Evolutionary conservation across 192 early-diverging fungal genomes (phyloP).

Genomic region (Entrophospora sp.): DNA sequence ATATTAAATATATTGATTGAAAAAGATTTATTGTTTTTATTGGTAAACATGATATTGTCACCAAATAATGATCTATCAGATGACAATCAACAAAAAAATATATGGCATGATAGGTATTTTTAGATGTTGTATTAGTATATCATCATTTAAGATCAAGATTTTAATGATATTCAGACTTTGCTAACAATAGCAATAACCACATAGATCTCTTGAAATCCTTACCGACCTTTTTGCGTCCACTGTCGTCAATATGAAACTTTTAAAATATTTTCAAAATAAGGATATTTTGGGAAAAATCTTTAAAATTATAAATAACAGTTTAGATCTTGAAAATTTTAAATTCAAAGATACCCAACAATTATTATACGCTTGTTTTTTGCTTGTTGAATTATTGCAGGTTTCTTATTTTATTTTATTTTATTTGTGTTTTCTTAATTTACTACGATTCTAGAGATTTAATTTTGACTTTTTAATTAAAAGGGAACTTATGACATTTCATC

Average conservation of each 20-base stretch:
- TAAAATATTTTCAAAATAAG: slow-evolving; percentile 28
- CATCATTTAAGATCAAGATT: slow-evolving; percentile 20
- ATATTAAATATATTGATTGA: slow-evolving; percentile 24
- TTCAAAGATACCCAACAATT: slow-evolving; percentile 5
- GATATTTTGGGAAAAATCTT: slow-evolving; percentile 32
- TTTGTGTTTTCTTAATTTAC: not conserved
- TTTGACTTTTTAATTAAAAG: not conserved
- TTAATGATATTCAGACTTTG: slow-evolving; percentile 25
- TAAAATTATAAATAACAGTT: slow-evolving; percentile 22
- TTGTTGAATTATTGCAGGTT: slow-evolving; percentile 16
- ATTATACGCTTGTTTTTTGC: slow-evolving; percentile 10
- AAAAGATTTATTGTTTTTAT: slow-evolving; percentile 32
- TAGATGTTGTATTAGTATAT: not conserved
- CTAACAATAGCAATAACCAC: slow-evolving; percentile 25
- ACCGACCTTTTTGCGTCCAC: slow-evolving; percentile 25
- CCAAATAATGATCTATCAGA: not conserved
- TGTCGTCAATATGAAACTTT: slow-evolving; percentile 25
- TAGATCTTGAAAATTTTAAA: not conserved
- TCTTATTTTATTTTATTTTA: not conserved
- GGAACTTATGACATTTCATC: slow-evolving; percentile 27
- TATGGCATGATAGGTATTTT: slow-evolving; percentile 31
- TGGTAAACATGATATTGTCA: slow-evolving; percentile 28
- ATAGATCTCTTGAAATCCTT: slow-evolving; percentile 28
- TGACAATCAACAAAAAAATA: not conserved
- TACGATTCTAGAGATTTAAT: not conserved